Conservation (phyloP, 495 filamentous ascomycete genomes). For the Neurospora terricola region DNA sequence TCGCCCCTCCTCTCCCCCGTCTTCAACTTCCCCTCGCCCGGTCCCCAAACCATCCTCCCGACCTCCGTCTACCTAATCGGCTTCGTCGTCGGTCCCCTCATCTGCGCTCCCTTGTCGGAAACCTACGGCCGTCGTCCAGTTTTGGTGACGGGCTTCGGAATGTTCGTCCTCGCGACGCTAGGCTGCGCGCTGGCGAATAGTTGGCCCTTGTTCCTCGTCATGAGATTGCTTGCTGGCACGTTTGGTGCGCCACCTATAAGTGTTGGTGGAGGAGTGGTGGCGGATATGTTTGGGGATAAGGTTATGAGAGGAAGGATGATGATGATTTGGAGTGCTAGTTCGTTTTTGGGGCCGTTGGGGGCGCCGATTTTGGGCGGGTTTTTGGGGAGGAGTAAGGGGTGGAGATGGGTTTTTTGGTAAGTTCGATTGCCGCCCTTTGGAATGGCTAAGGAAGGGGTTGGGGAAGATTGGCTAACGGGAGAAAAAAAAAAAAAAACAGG, state of each 20-base stretch:
- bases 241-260: constrained; percentile 67
- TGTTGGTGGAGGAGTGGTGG: constrained; percentile 73
- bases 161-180: constrained; percentile 64
- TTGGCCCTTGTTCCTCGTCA: constrained; percentile 9
- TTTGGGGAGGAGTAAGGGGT: constrained; percentile 18
- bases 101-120: constrained; percentile 42
- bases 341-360: constrained; percentile 31
- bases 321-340: constrained; percentile 18
- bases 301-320: constrained; percentile 19
- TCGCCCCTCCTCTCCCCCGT: constrained; percentile 4
- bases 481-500: not conserved
- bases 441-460: too few relatives aligned
- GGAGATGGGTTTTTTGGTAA: constrained; percentile 47
- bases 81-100: constrained; percentile 46
- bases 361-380: constrained; percentile 42
- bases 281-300: constrained; percentile 52
- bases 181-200: constrained; percentile 43
- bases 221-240: constrained; percentile 44
- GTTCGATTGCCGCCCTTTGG: not conserved
- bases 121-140: constrained; percentile 68
- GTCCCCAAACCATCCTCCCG: constrained; percentile 17
- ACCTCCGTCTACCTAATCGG: constrained; percentile 48
- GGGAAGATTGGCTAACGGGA: not conserved
- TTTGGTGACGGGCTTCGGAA: constrained; percentile 54
- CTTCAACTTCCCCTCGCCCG: constrained; percentile 11